Conservation (phyloP, 2,329 filamentous ascomycete species). For the Penicillium sp. region DNA sequence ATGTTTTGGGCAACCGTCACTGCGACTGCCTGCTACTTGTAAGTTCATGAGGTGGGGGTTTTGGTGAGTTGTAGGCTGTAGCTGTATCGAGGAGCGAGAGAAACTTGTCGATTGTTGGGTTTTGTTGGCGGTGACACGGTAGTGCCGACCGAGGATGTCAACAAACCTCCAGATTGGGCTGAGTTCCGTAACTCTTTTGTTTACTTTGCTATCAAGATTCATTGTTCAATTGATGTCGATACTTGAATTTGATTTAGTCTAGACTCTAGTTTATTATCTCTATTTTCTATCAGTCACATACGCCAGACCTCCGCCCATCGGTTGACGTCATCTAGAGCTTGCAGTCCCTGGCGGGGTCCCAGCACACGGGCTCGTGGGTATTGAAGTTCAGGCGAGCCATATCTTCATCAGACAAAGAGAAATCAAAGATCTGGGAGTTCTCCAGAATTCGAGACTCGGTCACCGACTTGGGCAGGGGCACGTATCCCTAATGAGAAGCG, state of each 20-base stretch:
- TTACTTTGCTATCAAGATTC: background rate
- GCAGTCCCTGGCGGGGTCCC: slow-evolving; percentile 50
- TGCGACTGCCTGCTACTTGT: slow-evolving; percentile 19
- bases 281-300: background rate
- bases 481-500: slow-evolving; percentile 48
- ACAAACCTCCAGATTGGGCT: slow-evolving; percentile 23
- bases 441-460: slow-evolving; percentile 58
- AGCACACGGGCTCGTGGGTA: slow-evolving; percentile 56
- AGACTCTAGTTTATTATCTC: no score
- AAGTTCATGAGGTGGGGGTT: slow-evolving; percentile 16
- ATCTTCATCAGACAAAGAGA: slow-evolving; percentile 56
- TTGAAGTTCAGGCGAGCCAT: slow-evolving; percentile 55
- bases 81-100: background rate
- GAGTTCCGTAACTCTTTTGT: background rate
- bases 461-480: slow-evolving; percentile 61
- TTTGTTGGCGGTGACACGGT: slow-evolving; percentile 31
- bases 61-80: background rate
- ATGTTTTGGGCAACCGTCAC: slow-evolving; percentile 25
- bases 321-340: slow-evolving; percentile 18
- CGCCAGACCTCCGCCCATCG: background rate
- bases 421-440: slow-evolving; percentile 59
- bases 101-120: slow-evolving; percentile 1
- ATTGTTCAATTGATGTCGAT: background rate
- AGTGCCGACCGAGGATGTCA: slow-evolving; percentile 27
- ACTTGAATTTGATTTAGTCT: no score